Base-by-base conservation (phyloP, 345 rosid genomes). In the Aegle marmelos region DNA sequence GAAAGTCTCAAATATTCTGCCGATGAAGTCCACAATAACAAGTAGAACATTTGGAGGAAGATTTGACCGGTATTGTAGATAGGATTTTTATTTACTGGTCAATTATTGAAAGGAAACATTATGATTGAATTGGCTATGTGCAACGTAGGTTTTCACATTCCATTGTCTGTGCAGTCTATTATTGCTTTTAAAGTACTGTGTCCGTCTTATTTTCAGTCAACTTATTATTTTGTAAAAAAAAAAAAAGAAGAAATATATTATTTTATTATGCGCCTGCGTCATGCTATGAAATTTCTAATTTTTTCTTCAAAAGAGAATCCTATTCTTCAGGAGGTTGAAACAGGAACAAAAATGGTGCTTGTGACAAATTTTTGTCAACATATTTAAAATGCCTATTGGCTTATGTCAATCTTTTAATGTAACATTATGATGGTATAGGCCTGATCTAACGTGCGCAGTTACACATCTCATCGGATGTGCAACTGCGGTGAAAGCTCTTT, bases 41-140 rank as follows among this genome's bases (percentile, higher is more conserved):
- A n/a, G 17, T 34, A 57, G 50, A 60, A 73, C 67, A 27, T 41
- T 48, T 9, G 13, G 13, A 17, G 25, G 28, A 62, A 48, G 77
- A 61, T 74, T 74, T 63, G 68, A 30, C 37, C 5, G 24, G 31
- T 56, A 22, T 31, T 33, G 14, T 30, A 28, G n/a, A n/a, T 57
- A 4, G 53, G 48, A 57, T 8, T 56, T 54, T 73, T 37, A 39
- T 36, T 22, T 48, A 19, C 48, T 10, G 28, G 14, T 45, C 60
- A 62, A 63, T 64, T 30, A 53, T n/a, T 50, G 70, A 50, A 75
- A 45, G 70, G 41, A 75, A 66, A 65, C 54, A 54, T 34, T 11
- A 54, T 65, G 72, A 53, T n/a, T 53, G 48, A n/a, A 76, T 16
- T 41, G 53, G 62, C 61, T 50, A 24, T 17, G 33, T 33, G 50